Percentiles rank a stretch among this genome's conserved stretches.
These are phyloP conservation scores for Aspergillus clavatus DNA, from an alignment of 2,329 filamentous ascomycete genomes.

Conservation along the genomic window DNA sequence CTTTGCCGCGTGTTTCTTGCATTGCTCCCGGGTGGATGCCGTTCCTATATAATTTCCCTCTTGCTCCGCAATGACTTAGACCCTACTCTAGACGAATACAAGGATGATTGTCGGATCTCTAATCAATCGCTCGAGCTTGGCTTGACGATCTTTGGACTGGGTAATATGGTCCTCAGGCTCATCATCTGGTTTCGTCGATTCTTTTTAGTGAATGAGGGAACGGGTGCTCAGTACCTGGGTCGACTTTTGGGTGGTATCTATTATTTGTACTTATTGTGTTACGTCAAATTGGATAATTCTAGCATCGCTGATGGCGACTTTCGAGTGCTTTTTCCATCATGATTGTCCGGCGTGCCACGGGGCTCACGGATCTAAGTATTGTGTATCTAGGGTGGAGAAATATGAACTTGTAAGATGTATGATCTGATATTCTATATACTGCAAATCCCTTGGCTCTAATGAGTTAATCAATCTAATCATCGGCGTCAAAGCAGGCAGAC, in stretches of 20 bases:
- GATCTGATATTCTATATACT: background rate
- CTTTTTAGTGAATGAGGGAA: background rate
- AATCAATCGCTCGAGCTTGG: background rate
- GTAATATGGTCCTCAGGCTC: background rate
- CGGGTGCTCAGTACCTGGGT: background rate
- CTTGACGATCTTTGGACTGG: background rate
- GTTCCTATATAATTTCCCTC: background rate
- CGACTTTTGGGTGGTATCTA: too few species aligned
- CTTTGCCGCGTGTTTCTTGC: slow-evolving; percentile 11
- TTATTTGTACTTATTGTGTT: background rate
- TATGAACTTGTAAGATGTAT: background rate
- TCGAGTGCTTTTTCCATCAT: background rate
- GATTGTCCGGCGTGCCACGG: background rate
- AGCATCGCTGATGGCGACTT: background rate
- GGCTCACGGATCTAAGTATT: background rate
- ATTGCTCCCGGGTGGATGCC: slow-evolving; percentile 4
- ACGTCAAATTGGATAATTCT: background rate
- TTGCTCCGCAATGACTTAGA: background rate
- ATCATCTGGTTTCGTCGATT: background rate
- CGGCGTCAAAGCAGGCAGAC: background rate
- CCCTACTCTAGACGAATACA: background rate
- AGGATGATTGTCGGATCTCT: background rate
- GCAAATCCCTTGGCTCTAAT: background rate
- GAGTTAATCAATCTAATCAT: background rate
- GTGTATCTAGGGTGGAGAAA: background rate